Evolutionary conservation across 352 stramenopile genomes (phyloP).

Genomic region (Globisporangium mamillatum): DNA sequence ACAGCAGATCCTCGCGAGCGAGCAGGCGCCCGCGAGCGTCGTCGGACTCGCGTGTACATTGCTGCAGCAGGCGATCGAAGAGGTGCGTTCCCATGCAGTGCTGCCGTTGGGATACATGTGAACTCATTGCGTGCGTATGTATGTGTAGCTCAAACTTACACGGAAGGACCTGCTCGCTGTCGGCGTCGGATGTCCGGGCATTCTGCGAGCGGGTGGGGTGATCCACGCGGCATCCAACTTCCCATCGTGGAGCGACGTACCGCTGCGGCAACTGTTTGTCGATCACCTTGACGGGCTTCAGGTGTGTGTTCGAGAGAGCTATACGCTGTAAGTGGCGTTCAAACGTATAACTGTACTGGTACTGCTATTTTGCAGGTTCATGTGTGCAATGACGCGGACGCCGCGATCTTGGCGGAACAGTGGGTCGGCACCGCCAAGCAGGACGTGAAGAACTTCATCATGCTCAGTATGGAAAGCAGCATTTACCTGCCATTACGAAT

Average conservation of each 20-base stretch:
- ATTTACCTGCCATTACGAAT: neutral
- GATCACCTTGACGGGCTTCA: conserved; percentile 22
- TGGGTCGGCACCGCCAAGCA: conserved; percentile 71
- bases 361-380: conserved; percentile 26
- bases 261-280: conserved; percentile 52
- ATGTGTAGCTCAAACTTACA: conserved; percentile 17
- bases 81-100: conserved; percentile 21
- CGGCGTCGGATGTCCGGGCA: conserved; percentile 63
- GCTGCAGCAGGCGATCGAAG: conserved; percentile 39
- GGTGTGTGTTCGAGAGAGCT: conserved; percentile 18
- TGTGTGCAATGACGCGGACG: conserved; percentile 79
- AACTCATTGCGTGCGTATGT: neutral
- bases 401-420: conserved; percentile 75
- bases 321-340: neutral
- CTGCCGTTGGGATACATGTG: no score
- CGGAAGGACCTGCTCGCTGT: conserved; percentile 36
- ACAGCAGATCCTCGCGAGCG: conserved; percentile 34
- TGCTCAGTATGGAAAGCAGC: conserved; percentile 57
- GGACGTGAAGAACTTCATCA: conserved; percentile 69
- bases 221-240: conserved; percentile 74
- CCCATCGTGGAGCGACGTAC: conserved; percentile 56
- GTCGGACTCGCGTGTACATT: conserved; percentile 44
- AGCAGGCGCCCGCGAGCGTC: conserved; percentile 44
- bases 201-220: conserved; percentile 45
- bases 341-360: neutral